Percentiles rank a stretch among this genome's conserved stretches.
These are phyloP conservation scores for Hapsidospora chrysogenum DNA, from an alignment of 495 filamentous ascomycete species.

Conservation along the genomic window DNA sequence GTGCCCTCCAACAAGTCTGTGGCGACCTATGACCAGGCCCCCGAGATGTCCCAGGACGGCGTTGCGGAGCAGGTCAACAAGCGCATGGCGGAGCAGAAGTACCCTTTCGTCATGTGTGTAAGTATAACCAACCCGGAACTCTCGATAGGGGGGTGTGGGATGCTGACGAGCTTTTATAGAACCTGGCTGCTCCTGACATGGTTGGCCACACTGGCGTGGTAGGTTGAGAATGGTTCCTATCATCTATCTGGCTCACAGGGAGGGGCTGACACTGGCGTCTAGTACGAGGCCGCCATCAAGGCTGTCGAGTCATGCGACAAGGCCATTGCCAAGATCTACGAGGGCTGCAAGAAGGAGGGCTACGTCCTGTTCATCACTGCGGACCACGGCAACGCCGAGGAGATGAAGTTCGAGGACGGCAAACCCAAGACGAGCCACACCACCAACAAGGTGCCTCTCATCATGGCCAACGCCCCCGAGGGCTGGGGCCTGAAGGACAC, in stretches of 20 bases:
- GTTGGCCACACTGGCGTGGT: constrained; percentile 95
- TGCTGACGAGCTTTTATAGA: constrained; percentile 51
- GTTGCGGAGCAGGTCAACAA: constrained; percentile 79
- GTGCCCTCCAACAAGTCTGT: constrained; percentile 55
- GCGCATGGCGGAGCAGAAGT: constrained; percentile 61
- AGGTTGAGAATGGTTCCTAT: too few species aligned
- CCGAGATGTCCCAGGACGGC: constrained; percentile 85
- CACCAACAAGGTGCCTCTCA: constrained; percentile 89
- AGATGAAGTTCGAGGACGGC: constrained; percentile 92
- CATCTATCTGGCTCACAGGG: too few species aligned
- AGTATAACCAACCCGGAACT: too few species aligned
- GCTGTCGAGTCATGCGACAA: constrained; percentile 75
- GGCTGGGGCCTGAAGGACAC: constrained; percentile 76
- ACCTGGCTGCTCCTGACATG: constrained; percentile 98
- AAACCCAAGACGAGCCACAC: constrained; percentile 97
- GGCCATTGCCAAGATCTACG: constrained; percentile 81
- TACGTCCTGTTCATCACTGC: constrained; percentile 89
- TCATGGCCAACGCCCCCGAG: constrained; percentile 91
- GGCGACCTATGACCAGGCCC: constrained; percentile 89
- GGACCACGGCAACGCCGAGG: constrained; percentile 96
- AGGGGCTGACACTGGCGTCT: too few species aligned
- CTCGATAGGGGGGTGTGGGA: too few species aligned
- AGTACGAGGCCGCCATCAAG: constrained; percentile 88
- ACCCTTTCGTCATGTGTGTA: constrained; percentile 72
- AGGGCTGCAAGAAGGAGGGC: constrained; percentile 79